Percentiles rank a stretch among this genome's conserved stretches.
Conservation (phyloP, 345 rosid species). For the Eucalyptus curtisii region DNA sequence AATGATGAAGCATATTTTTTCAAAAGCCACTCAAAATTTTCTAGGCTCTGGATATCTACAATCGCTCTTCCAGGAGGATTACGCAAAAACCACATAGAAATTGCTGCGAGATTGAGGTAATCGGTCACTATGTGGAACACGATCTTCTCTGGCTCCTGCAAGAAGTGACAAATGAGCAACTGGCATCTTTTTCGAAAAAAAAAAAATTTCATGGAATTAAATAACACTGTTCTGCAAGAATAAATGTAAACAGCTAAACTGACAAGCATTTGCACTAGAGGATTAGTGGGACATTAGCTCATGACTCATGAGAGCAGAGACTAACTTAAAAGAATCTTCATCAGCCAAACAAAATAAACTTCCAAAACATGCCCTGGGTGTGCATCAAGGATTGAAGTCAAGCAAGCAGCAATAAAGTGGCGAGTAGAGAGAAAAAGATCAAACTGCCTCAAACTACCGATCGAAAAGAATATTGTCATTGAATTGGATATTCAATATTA, state of each 20-base stretch:
- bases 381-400: background rate
- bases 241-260: background rate
- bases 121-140: constrained; percentile 86
- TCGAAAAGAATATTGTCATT: background rate
- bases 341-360: background rate
- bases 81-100: constrained; percentile 83
- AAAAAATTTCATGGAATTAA: background rate
- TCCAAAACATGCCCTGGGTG: background rate
- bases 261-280: background rate
- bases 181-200: background rate
- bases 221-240: background rate
- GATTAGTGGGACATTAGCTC: background rate
- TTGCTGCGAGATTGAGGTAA: constrained; percentile 74
- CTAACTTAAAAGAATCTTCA: background rate
- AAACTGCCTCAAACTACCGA: background rate
- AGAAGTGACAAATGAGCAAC: background rate
- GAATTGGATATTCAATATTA: background rate
- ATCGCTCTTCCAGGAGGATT: constrained; percentile 55
- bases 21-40: constrained; percentile 52
- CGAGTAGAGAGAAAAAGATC: background rate
- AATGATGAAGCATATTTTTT: constrained; percentile 31
- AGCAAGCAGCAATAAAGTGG: background rate
- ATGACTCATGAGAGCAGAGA: background rate
- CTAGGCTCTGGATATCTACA: constrained; percentile 53
- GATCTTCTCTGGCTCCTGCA: constrained; percentile 59